These are phyloP conservation scores for Leccinum subtestaceum DNA, from an alignment of 768 basidiomycete species.

Conservation along the genomic window DNA sequence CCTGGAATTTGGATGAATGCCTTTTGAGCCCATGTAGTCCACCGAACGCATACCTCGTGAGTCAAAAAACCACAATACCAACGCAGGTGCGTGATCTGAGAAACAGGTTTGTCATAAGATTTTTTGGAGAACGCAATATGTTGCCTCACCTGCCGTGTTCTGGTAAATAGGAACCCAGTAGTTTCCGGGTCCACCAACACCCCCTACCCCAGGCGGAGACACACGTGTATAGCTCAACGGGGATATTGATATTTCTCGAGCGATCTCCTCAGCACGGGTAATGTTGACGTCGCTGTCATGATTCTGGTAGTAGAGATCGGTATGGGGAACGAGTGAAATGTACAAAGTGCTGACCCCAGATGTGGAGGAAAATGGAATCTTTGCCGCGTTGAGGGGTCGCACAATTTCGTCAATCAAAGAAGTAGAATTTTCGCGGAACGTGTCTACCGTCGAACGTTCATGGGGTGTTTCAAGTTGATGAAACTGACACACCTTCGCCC, in stretches of 20 bases:
- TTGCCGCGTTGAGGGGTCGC: conserved; percentile 52
- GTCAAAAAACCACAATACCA: conserved; percentile 76
- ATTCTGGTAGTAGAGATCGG: conserved; percentile 43
- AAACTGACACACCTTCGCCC: conserved; percentile 51
- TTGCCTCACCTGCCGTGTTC: conserved; percentile 29
- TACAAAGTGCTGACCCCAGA: conserved; percentile 52
- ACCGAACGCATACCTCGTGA: conserved; percentile 48
- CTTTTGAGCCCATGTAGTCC: neutral
- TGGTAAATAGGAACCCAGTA: conserved; percentile 75
- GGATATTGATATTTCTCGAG: conserved; percentile 56
- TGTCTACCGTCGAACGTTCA: conserved; percentile 40
- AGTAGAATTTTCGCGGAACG: conserved; percentile 66
- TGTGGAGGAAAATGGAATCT: conserved; percentile 64
- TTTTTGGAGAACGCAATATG: neutral
- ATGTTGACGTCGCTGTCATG: conserved; percentile 75
- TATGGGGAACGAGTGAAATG: neutral
- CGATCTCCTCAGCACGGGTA: conserved; percentile 63
- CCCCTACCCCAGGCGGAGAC: conserved; percentile 61
- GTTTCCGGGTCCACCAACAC: conserved; percentile 60
- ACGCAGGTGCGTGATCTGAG: conserved; percentile 42
- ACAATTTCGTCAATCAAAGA: conserved; percentile 62
- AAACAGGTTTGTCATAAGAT: neutral
- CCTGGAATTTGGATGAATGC: conserved; percentile 32
- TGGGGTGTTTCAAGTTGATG: neutral
- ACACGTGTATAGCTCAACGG: conserved; percentile 59